These are phyloP conservation scores for Lipomyces sp. DNA, from an alignment of 805 yeast genomes.

Conservation along the genomic window DNA sequence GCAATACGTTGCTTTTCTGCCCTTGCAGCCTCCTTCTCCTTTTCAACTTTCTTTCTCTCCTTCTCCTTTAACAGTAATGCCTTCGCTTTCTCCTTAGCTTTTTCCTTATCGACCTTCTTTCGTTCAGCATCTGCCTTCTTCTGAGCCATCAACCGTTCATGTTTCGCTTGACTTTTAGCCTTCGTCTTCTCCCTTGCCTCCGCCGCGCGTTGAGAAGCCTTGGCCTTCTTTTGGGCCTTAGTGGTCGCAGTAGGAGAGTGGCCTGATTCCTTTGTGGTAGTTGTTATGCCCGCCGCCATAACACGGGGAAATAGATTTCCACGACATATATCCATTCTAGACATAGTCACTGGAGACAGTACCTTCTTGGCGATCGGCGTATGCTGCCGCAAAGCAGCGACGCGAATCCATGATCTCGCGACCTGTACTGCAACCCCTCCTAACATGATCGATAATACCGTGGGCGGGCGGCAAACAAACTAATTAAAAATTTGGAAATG, in stretches of 20 bases:
- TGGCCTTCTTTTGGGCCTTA: background rate
- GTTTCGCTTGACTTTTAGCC: background rate
- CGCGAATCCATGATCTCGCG: background rate
- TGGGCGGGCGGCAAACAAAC: background rate
- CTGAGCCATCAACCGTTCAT: background rate
- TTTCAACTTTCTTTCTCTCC: background rate
- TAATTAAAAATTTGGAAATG: background rate
- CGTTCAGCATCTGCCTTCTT: background rate
- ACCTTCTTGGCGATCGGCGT: background rate
- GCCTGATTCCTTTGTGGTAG: slow-evolving; percentile 1
- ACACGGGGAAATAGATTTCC: background rate
- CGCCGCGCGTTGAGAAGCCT: background rate
- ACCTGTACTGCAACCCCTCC: background rate
- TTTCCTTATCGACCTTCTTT: background rate
- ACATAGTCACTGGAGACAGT: background rate
- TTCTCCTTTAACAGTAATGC: background rate
- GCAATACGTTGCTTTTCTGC: background rate
- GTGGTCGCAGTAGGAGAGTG: slow-evolving; percentile 7
- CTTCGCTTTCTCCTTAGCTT: background rate
- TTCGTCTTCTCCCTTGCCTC: background rate
- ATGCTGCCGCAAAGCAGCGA: background rate
- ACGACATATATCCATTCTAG: background rate
- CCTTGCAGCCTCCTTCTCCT: background rate
- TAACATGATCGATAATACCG: background rate
- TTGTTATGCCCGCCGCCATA: background rate